Conservation (phyloP, 495 filamentous ascomycete genomes). For the Usnea hakonensis region DNA sequence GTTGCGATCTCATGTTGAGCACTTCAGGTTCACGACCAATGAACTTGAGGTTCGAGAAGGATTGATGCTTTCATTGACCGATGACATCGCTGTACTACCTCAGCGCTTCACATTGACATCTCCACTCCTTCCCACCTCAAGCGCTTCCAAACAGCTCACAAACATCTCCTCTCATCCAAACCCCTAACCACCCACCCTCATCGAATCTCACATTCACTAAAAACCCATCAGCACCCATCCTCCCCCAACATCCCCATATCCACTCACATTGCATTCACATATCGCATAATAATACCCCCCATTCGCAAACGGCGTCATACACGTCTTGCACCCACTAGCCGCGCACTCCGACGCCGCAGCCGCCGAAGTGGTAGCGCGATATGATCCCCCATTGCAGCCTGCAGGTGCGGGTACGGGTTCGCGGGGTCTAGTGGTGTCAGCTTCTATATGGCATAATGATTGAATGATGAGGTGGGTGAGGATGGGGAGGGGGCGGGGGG, state of each 20-base stretch:
- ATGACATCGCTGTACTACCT: background rate
- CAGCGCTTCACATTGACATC: background rate
- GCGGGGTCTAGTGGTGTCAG: constrained; percentile 2
- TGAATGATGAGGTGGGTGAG: no score
- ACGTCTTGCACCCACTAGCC: background rate
- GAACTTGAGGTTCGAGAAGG: background rate
- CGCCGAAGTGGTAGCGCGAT: background rate
- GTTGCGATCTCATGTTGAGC: background rate
- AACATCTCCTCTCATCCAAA: background rate
- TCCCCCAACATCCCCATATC: background rate
- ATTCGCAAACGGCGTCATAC: background rate
- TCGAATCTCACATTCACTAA: background rate
- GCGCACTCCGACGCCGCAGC: background rate
- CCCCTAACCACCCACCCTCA: background rate
- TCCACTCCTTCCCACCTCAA: background rate
- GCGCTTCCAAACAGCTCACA: background rate
- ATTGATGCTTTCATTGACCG: background rate
- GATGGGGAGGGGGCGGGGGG: no score
- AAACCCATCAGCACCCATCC: background rate
- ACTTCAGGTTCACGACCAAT: background rate
- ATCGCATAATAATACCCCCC: background rate
- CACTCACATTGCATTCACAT: background rate
- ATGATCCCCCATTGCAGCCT: constrained; percentile 11
- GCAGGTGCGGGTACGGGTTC: constrained; percentile 3
- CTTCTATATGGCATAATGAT: no score